Evolutionary conservation across 2,329 filamentous ascomycete species (phyloP), one percentile per base, ranked within the genome.

Genomic region (Colletotrichum orbiculare): DNA sequence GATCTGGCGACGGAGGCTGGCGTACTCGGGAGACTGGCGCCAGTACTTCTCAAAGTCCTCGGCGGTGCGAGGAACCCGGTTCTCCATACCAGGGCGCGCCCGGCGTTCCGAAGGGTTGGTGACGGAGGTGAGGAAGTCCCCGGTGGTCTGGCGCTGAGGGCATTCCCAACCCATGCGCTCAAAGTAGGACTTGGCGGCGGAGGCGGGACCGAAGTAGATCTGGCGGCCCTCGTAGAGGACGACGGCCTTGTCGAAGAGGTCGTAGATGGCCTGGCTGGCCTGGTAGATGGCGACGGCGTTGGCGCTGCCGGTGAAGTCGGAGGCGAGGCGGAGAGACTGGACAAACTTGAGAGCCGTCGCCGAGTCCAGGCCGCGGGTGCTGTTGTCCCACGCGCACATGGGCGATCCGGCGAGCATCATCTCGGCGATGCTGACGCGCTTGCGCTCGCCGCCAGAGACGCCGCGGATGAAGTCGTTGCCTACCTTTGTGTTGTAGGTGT

Each of bases 391-490:
- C 0, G 77, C 79, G 6, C 71, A 74, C 45, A 88, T 75, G 0
- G 84, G 84, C 0, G 87, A 85, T 39, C 83, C 81, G 13, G 89
- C 89, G 10, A 94, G 80, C 65, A 90, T 85, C 69, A 92, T 92
- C 76, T 96, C 92, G 1, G 91, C 91, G 67, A 96, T 93, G 48
- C 89, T 91, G 6, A 96, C 92, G 74, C 93, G 88, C 79, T 96
- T 94, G 60, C 89, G 82, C 74, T 92, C 90, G 42, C 90, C 90
- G 34, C 90, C 90, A 8, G 85, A 89, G 0, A 92, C 85, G 53
- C 92, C 92, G 1, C 90, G 87, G 10, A 94, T 83, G 47, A 91
- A 87, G 69, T 93, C 90, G 65, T 93, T 88, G 8, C 92, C 92
- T 11, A 94, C 89, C 70, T 89, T 91, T 7, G 91, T 94, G 65